Evolutionary conservation across 768 basidiomycete genomes (phyloP), one percentile per base, ranked within the genome.

Genomic region (Suillus spraguei): DNA sequence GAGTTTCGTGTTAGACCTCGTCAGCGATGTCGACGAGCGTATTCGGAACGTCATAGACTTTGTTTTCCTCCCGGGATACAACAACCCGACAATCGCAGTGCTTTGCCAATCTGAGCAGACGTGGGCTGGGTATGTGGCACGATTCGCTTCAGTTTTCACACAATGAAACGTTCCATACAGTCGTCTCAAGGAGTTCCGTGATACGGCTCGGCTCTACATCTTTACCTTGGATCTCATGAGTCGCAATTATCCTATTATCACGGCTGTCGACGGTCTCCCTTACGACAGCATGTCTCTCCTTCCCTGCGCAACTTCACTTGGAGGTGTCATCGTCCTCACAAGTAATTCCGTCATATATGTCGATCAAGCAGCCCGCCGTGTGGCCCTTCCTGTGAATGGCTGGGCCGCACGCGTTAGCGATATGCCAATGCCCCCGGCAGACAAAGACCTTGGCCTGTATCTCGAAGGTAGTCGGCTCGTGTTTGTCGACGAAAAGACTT

Each of bases 11-110:
- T 83, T 98, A 16, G 91, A 95, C 65, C 81, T 98, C 17, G 82
- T 87, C 0, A 77, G 80, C 0, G 85, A 90, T 52, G 88, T 95
- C 33, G 92, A 95, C 64, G 81, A 87, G 32, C 86, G 85, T 41
- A 83, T 99, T 60, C 87, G 87, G 13, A 94, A 97, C 71, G 83
- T 98, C 44, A 83, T 91, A 64, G 95, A 97, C 76, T 90, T 97
- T 70, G 85, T 82, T 11, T 99, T 99, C 76, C 81, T 99, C 4
- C 92, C 95, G 1, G 97, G 97, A 6, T 97, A 97, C 77, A 92
- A 94, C 74, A 96, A 94, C 62, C 93, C 97, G 0, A 99, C 97
- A 0, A 78, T 98, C 50, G 97, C 97, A 3, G 80, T 98, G 2
- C 83, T 99, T 8, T 97, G 87, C 73, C 90, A 95, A 67, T 83